Percentiles rank a stretch among this genome's conserved stretches.
These are phyloP conservation scores for Fagus crenata DNA, from an alignment of 306 rosid genomes.

Conservation along the genomic window DNA sequence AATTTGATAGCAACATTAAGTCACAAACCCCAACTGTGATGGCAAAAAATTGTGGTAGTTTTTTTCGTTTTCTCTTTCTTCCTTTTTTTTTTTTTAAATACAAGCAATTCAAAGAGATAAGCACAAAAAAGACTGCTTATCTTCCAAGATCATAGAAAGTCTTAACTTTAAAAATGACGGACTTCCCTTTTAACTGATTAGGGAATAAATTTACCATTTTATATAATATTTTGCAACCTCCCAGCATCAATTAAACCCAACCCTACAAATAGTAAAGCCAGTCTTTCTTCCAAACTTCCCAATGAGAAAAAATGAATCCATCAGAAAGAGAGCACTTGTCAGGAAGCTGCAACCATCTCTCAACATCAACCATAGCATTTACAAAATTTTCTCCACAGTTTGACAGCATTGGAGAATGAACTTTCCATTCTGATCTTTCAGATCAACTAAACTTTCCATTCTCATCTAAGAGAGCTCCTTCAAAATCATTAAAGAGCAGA, in stretches of 20 bases:
- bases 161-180: constrained; percentile 28
- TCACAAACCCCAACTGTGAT: neutral
- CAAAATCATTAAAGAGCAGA: constrained; percentile 5
- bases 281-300: constrained; percentile 23
- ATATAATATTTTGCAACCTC: constrained; percentile 15
- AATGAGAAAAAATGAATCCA: constrained; percentile 13
- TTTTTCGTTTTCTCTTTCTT: constrained; percentile 13
- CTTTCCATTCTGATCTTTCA: constrained; percentile 19
- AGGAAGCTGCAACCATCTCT: constrained; percentile 16
- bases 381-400: constrained; percentile 5
- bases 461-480: constrained; percentile 13
- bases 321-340: constrained; percentile 5
- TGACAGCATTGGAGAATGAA: constrained; percentile 20
- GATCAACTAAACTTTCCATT: constrained; percentile 1
- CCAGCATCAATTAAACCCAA: constrained; percentile 19
- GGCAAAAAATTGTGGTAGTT: constrained; percentile 6
- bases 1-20: neutral
- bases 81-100: neutral
- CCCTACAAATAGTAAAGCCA: constrained; percentile 23
- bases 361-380: constrained; percentile 12
- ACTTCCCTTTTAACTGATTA: constrained; percentile 14
- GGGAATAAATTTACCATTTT: constrained; percentile 21
- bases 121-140: constrained; percentile 63
- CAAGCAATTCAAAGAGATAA: constrained; percentile 63
- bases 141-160: constrained; percentile 36